Conservation (phyloP, 2,329 filamentous ascomycete species). For the Xylaria sp. region DNA sequence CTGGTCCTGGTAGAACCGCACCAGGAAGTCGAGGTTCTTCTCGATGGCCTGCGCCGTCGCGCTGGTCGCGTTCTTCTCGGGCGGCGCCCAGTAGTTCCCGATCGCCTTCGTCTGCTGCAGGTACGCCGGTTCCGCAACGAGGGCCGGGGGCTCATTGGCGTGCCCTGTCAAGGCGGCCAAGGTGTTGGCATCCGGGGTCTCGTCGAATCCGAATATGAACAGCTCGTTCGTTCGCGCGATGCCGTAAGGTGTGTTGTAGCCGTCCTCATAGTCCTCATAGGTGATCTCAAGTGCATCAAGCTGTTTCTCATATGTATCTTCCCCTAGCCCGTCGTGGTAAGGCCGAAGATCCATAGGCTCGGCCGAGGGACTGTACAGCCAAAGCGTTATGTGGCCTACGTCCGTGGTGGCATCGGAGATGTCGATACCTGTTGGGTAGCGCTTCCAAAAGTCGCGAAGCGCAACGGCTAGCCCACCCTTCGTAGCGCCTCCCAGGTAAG, state of each 20-base stretch:
- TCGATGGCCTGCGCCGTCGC: constrained; percentile 47
- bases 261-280: constrained; percentile 63
- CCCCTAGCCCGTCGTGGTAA: constrained; percentile 60
- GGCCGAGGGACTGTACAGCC: constrained; percentile 62
- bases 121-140: constrained; percentile 51
- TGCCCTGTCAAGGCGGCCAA: constrained; percentile 48
- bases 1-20: constrained; percentile 58
- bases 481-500: constrained; percentile 60
- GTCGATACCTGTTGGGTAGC: constrained; percentile 61
- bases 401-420: constrained; percentile 54
- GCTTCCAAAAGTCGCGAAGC: constrained; percentile 65
- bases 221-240: constrained; percentile 62
- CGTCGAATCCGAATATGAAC: constrained; percentile 54
- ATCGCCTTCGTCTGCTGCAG: constrained; percentile 56
- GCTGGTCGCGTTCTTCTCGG: constrained; percentile 31
- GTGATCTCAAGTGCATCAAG: constrained; percentile 64
- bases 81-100: constrained; percentile 57
- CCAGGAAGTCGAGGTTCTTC: constrained; percentile 56
- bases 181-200: constrained; percentile 52
- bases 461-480: constrained; percentile 62
- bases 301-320: constrained; percentile 59
- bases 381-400: constrained; percentile 56
- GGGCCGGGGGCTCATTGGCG: constrained; percentile 55
- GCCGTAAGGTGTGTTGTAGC: constrained; percentile 59
- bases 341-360: constrained; percentile 59